Conservation (phyloP, 2,329 filamentous ascomycete genomes). For the Colletotrichum tropicale region DNA sequence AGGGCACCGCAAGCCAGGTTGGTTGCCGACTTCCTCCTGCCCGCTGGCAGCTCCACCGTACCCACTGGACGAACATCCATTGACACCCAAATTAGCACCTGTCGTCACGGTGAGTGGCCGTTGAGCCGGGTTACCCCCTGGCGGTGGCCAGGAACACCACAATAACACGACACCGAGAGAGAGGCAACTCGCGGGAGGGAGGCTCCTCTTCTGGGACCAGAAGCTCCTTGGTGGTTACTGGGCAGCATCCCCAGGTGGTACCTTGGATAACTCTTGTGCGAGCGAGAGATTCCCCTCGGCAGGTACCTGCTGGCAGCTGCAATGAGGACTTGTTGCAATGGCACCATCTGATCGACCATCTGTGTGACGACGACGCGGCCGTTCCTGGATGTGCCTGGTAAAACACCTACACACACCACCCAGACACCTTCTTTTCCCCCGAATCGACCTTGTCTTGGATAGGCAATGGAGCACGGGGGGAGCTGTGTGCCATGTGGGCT, state of each 20-base stretch:
- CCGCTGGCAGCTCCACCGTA: not conserved
- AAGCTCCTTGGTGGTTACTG: not conserved
- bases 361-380: slow-evolving; percentile 13
- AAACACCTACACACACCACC: not conserved
- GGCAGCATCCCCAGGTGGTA: not conserved
- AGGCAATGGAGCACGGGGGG: slow-evolving; percentile 7
- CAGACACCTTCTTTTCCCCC: not conserved
- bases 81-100: slow-evolving; percentile 14
- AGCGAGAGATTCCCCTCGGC: not conserved
- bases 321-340: not conserved
- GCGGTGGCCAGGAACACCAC: slow-evolving; percentile 1
- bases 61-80: not conserved
- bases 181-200: not conserved
- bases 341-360: slow-evolving; percentile 19
- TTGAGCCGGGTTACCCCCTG: slow-evolving; percentile 6
- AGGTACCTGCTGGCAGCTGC: not conserved
- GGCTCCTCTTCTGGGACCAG: not conserved
- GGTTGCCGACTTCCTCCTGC: not conserved
- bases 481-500: not conserved
- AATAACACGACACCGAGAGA: not conserved
- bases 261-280: not conserved
- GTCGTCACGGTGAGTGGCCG: slow-evolving; percentile 17
- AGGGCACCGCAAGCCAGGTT: not conserved
- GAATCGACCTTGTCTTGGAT: slow-evolving; percentile 3
- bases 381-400: slow-evolving; percentile 11